These are phyloP conservation scores for Zygnema cylindricum DNA, from an alignment of 139 green algal genomes.

Conservation along the genomic window DNA sequence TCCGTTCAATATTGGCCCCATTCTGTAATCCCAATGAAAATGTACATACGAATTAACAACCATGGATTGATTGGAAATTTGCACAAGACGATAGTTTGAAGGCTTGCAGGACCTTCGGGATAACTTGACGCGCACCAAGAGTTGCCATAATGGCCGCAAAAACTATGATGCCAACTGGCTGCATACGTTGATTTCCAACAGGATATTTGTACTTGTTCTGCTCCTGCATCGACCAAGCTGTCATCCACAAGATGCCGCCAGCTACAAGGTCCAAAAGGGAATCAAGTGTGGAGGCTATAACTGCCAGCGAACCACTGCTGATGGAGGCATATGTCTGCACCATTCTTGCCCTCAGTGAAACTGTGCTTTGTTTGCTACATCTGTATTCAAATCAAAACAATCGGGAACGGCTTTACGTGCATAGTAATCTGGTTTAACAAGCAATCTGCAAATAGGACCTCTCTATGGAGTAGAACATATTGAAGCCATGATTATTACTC, in stretches of 20 bases:
- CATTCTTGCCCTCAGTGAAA: not conserved
- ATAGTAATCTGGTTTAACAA: not conserved
- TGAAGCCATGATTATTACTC: too few species aligned
- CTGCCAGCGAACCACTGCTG: conserved; percentile 59
- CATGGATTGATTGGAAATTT: too few species aligned
- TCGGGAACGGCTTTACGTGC: not conserved
- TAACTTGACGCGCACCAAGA: conserved; percentile 64
- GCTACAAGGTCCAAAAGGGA: conserved; percentile 70
- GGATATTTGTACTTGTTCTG: conserved; percentile 62
- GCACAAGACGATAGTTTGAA: too few species aligned
- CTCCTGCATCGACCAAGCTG: conserved; percentile 48
- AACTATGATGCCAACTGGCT: conserved; percentile 69
- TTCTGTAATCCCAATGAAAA: too few species aligned
- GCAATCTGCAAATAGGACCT: too few species aligned
- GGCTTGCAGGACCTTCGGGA: too few species aligned
- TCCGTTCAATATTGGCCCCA: too few species aligned
- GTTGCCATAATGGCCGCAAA: conserved; percentile 72
- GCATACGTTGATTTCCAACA: conserved; percentile 69
- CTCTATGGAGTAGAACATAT: too few species aligned
- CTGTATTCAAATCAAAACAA: not conserved
- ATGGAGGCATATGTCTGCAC: conserved; percentile 26
- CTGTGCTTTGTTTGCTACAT: not conserved
- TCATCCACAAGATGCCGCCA: conserved; percentile 65
- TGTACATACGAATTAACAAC: too few species aligned
- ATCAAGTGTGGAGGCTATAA: conserved; percentile 70